Conservation (phyloP, 1,139 yeast genomes). For the Sugiyamaella grinbergsii region DNA sequence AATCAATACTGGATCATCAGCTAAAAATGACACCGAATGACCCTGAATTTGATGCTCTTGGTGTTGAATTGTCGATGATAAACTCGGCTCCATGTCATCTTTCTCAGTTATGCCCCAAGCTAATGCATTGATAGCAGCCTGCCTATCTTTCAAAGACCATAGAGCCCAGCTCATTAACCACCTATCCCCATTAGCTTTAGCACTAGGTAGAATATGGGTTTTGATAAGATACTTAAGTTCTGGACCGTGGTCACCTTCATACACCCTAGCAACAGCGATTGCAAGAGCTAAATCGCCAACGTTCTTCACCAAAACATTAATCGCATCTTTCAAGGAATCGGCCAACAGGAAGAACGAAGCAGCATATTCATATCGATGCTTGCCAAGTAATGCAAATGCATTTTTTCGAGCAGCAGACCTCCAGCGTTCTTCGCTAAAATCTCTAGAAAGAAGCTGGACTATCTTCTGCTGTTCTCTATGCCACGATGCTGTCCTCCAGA, state of each 20-base stretch:
- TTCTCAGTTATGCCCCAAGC: constrained; percentile 25
- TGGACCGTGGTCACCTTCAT: constrained; percentile 58
- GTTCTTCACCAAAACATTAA: constrained; percentile 68
- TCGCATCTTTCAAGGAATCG: constrained; percentile 72
- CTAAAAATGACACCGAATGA: constrained; percentile 51
- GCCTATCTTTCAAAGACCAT: constrained; percentile 54
- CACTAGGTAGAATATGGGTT: constrained; percentile 57
- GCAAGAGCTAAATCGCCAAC: constrained; percentile 72
- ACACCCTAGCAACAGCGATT: constrained; percentile 75
- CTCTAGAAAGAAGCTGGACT: constrained; percentile 71
- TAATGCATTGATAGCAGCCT: constrained; percentile 33
- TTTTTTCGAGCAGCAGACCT: constrained; percentile 85
- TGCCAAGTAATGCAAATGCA: constrained; percentile 87
- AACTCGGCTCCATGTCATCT: neutral
- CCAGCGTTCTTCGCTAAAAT: constrained; percentile 77
- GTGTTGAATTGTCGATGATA: constrained; percentile 19
- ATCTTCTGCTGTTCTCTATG: constrained; percentile 84
- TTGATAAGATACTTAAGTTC: constrained; percentile 55
- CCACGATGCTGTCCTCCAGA: constrained; percentile 78
- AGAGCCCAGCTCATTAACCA: constrained; percentile 85
- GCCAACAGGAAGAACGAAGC: constrained; percentile 90
- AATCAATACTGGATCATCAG: constrained; percentile 80
- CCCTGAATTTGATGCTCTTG: constrained; percentile 36
- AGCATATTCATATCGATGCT: constrained; percentile 83
- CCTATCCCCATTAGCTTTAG: constrained; percentile 65